Evolutionary conservation across 2,329 filamentous ascomycete genomes (phyloP).

Genomic region (Penicillium rolfsii): DNA sequence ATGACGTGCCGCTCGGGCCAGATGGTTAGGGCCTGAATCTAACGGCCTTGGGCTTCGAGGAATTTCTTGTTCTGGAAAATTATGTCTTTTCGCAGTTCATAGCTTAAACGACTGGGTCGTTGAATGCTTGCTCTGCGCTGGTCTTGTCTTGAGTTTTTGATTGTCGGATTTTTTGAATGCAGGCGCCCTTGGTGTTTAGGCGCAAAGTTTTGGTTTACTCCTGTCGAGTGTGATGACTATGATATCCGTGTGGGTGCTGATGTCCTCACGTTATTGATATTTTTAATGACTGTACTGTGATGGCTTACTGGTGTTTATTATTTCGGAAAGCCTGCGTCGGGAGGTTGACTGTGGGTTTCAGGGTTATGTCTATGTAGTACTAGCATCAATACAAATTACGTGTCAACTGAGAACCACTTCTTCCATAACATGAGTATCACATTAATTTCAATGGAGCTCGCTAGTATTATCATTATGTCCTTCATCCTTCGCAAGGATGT

Average conservation of each 20-base stretch:
- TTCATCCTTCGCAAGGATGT: background rate
- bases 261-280: constrained; percentile 18
- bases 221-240: background rate
- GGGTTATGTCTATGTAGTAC: constrained; percentile 5
- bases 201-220: background rate
- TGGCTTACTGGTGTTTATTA: constrained; percentile 7
- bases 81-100: no score
- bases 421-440: no score
- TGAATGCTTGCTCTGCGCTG: background rate
- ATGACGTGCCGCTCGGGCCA: constrained; percentile 38
- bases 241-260: constrained; percentile 16
- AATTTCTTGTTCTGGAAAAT: background rate
- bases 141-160: background rate
- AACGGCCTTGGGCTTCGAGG: background rate
- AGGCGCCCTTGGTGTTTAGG: background rate
- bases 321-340: constrained; percentile 8
- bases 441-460: background rate
- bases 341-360: background rate
- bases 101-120: constrained; percentile 17
- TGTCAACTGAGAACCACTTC: no score
- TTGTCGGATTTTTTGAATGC: background rate
- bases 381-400: constrained; percentile 13
- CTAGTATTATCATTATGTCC: constrained; percentile 1
- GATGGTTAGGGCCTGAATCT: constrained; percentile 20
- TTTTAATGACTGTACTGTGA: constrained; percentile 21